These are phyloP conservation scores for Malus sieversii DNA, from an alignment of 306 rosid species.

Conservation along the genomic window DNA sequence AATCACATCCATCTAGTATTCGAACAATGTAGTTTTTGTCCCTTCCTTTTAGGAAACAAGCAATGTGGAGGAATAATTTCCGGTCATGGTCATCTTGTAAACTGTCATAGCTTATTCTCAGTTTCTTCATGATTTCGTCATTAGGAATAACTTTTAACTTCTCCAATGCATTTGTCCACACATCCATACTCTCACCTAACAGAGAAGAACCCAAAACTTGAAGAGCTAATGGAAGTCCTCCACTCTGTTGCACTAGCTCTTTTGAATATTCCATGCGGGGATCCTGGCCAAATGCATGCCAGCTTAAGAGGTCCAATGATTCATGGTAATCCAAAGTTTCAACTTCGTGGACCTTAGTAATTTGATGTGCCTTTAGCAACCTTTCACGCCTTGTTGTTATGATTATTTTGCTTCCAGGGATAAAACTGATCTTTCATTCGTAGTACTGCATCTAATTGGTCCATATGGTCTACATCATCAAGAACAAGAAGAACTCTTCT, in stretches of 20 bases:
- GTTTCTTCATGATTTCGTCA: not conserved
- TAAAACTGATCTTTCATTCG: not conserved
- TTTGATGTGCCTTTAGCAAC: not conserved
- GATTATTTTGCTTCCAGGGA: not conserved
- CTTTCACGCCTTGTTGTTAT: not conserved
- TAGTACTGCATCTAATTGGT: not conserved
- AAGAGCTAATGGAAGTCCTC: not conserved
- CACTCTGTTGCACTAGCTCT: too few relatives aligned
- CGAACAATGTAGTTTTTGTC: not conserved
- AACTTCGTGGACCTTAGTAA: not conserved
- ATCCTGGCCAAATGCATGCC: not conserved
- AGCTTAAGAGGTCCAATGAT: not conserved
- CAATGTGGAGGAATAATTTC: not conserved
- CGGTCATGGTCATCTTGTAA: not conserved
- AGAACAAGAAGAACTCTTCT: not conserved
- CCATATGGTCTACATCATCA: not conserved
- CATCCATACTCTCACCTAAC: too few relatives aligned
- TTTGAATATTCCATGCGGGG: not conserved
- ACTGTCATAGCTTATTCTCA: not conserved
- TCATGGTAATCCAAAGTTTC: not conserved
- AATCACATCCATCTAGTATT: not conserved
- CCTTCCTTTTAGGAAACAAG: not conserved
- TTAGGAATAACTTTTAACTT: not conserved
- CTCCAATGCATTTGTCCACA: not conserved
- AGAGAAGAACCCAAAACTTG: not conserved